These are phyloP conservation scores for Carex myosuroides DNA, from an alignment of 176 grass and related monocot genomes.

Conservation along the genomic window DNA sequence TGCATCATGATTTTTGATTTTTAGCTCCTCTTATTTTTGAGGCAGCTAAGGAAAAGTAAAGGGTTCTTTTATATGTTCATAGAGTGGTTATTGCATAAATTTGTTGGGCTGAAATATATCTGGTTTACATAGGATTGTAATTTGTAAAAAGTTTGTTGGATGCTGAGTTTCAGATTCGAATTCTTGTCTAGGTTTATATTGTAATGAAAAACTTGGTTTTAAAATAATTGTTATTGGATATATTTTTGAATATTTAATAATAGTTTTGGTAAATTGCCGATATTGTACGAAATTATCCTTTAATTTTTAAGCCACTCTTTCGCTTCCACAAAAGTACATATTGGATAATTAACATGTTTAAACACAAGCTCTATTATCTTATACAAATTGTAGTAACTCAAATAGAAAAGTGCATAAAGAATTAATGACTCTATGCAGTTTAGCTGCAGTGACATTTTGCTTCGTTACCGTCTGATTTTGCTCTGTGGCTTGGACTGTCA, in stretches of 20 bases:
- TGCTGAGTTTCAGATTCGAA: background rate
- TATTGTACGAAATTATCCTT: background rate
- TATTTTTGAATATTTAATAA: background rate
- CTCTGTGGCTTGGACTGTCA: too few species aligned
- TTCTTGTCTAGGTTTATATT: background rate
- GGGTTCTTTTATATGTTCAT: slow-evolving; percentile 21
- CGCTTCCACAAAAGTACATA: background rate
- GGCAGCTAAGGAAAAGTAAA: slow-evolving; percentile 13
- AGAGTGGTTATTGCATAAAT: slow-evolving; percentile 3
- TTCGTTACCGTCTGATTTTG: background rate
- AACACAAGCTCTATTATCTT: background rate
- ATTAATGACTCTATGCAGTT: background rate
- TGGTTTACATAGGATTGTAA: background rate
- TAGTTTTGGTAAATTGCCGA: background rate
- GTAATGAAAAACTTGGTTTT: background rate
- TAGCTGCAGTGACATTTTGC: background rate
- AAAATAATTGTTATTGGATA: background rate
- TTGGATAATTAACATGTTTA: background rate
- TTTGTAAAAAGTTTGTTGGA: background rate
- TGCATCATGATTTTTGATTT: slow-evolving; percentile 4
- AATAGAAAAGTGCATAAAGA: background rate
- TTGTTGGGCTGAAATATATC: background rate
- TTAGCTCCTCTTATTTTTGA: slow-evolving; percentile 21
- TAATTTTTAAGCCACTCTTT: background rate
- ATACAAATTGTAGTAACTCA: background rate